Evolutionary conservation across 345 rosid species (phyloP), one percentile per base, ranked within the genome.

Genomic region (Populus deltoides): DNA sequence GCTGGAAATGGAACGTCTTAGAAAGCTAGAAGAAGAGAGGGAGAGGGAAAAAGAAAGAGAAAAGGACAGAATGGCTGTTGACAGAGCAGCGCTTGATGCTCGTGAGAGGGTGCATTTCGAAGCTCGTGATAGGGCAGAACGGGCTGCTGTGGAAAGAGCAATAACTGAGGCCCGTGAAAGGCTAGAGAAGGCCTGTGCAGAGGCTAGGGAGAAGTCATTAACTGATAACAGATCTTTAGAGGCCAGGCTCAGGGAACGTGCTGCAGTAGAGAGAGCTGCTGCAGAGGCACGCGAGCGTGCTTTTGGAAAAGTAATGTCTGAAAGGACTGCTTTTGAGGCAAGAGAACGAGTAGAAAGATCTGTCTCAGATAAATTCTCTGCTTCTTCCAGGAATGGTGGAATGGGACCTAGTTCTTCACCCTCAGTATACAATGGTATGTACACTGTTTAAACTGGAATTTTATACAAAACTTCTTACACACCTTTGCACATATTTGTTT

Each of bases 231-330:
- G 87, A 68, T 71, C 90, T 43, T 73, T 68, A 11, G 99, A 93
- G 66, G 91, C 90, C 73, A 89, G 91, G 84, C 73, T 89, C 70
- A 89, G 90, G 88, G 99, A 95, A 82, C 97, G 97, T 41, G 93
- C 94, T 80, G 97, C 93, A 25, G 94, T 92, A 65, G 99, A 93
- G 87, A 89, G 96, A 88, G 99, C 97, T 66, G 88, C 93, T 8
- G 78, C 92, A n/a, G 99, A 92, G 89, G 99, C 93, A 75, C 93
- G 97, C 62, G 94, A 88, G 83, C 97, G 97, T 79, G 97, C 98
- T 33, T 84, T 83, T 25, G 88, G 82, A 81, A 88, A 83, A 72
- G 86, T 85, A 73, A 83, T 80, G 86, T 88, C 89, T 84, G 97
- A 90, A 77, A 92, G 87, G 35, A 88, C 89, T 89, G 87, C 90